Base-by-base conservation (phyloP, 768 basidiomycete genomes). In the Psilocybe azurescens region DNA sequence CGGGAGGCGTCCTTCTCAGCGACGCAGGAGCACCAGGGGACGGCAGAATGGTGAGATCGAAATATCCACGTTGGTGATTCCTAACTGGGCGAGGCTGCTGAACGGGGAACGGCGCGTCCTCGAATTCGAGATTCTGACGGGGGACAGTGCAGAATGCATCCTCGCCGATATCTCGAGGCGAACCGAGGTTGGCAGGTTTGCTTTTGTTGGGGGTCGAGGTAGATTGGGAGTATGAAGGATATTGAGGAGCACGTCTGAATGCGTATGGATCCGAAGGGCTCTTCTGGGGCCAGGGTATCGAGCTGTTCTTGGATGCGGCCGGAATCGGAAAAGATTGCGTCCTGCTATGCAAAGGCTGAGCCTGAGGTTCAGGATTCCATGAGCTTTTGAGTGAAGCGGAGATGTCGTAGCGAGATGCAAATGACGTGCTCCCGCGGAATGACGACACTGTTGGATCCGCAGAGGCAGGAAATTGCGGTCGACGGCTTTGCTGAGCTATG, bases 341-440 rank as follows among this genome's bases (percentile, higher is more conserved):
- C 61, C 87, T 78, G 24, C 64, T 66, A 61, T 78, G 78, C 18
- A 67, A 60, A 13, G 69, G 61, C 29, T 72, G 69, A 11, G 66
- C 56, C 51, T 63, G 67, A 11, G 68, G 59, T 50, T 57, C 63
- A 28, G 75, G 74, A 13, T 74, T 77, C 83, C 85, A 85, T 14
- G 83, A 77, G 18, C 72, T 77, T 72, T 83, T 84, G 58, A 81
- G 68, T 1, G 88, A 85, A 9, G 78, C 72, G 1, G 78, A 74
- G 53, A 89, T 83, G 67, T 89, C 86, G 68, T 92, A 87, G 52
- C 87, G 81, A 18, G 83, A 73, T 0, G 84, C 78, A 51, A 86
- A 75, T 1, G 86, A 78, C 20, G 75, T 71, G 16, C 74, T 75
- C 13, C 75, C 75, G 69, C 79, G 72, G 74, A 81, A 75, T 10